Conservation (phyloP, 768 basidiomycete species). For the Podaxis sp. region DNA sequence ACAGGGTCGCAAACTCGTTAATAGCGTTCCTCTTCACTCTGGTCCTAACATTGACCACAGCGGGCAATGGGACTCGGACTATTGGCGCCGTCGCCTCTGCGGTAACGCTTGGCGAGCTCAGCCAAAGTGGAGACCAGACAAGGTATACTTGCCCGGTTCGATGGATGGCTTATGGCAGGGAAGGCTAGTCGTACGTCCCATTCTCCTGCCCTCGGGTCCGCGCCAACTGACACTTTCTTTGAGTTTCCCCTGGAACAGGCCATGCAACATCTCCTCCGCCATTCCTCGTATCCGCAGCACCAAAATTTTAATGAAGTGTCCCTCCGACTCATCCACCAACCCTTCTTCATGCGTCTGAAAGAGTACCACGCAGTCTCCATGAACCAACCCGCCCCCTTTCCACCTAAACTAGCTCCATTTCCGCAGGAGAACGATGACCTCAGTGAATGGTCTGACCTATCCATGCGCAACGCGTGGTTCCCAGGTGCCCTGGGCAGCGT, state of each 20-base stretch:
- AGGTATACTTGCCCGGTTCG: conserved; percentile 48
- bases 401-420: neutral
- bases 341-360: conserved; percentile 22
- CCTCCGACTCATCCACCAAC: conserved; percentile 6
- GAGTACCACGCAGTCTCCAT: conserved; percentile 11
- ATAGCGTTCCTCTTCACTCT: conserved; percentile 18
- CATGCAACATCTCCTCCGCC: conserved; percentile 8
- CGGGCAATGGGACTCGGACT: conserved; percentile 53
- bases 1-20: conserved; percentile 1
- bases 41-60: conserved; percentile 32
- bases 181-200: conserved; percentile 52
- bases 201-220: neutral
- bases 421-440: neutral
- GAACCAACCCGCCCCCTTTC: neutral
- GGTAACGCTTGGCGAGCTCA: conserved; percentile 26
- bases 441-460: conserved; percentile 15
- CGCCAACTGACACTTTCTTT: neutral
- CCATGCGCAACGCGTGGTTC: conserved; percentile 42
- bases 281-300: conserved; percentile 18
- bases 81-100: conserved; percentile 53
- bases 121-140: conserved; percentile 29
- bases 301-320: conserved; percentile 7
- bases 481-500: conserved; percentile 30
- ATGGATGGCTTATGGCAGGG: conserved; percentile 65
- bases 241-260: neutral